Evolutionary conservation across 306 rosid genomes (phyloP).

Genomic region (Cucurbita ficifolia): DNA sequence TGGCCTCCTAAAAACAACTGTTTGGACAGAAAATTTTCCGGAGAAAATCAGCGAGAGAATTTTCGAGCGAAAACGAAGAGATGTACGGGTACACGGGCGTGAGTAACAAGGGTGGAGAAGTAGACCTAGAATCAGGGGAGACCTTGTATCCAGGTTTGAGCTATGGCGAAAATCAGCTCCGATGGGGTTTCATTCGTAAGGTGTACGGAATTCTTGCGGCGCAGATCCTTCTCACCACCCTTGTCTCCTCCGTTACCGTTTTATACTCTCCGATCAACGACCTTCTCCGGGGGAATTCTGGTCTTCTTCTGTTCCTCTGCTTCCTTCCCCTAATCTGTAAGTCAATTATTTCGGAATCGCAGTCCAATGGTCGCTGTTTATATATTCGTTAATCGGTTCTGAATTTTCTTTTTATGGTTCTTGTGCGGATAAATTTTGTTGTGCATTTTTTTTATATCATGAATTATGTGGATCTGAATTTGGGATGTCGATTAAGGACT

Average conservation of each 20-base stretch:
- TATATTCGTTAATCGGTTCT: slow-evolving; percentile 23
- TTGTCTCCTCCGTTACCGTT: slow-evolving; percentile 62
- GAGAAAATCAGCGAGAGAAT: slow-evolving; percentile 1
- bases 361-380: background rate
- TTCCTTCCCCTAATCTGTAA: slow-evolving; percentile 69
- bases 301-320: slow-evolving; percentile 56
- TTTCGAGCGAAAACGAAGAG: slow-evolving; percentile 3
- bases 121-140: slow-evolving; percentile 85
- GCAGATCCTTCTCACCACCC: slow-evolving; percentile 71
- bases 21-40: background rate
- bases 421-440: background rate
- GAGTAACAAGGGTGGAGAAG: slow-evolving; percentile 26
- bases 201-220: slow-evolving; percentile 79
- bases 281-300: slow-evolving; percentile 60
- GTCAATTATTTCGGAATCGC: slow-evolving; percentile 1
- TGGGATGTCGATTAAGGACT: background rate
- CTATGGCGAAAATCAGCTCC: slow-evolving; percentile 75
- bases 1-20: background rate
- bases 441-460: background rate
- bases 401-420: background rate
- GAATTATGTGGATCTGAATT: background rate
- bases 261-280: slow-evolving; percentile 56
- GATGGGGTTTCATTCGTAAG: slow-evolving; percentile 95
- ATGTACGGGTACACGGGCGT: slow-evolving; percentile 38
- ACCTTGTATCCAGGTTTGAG: slow-evolving; percentile 59